Conservation (phyloP, 108 stramenopile species). For the Mediolabrus comicus region DNA sequence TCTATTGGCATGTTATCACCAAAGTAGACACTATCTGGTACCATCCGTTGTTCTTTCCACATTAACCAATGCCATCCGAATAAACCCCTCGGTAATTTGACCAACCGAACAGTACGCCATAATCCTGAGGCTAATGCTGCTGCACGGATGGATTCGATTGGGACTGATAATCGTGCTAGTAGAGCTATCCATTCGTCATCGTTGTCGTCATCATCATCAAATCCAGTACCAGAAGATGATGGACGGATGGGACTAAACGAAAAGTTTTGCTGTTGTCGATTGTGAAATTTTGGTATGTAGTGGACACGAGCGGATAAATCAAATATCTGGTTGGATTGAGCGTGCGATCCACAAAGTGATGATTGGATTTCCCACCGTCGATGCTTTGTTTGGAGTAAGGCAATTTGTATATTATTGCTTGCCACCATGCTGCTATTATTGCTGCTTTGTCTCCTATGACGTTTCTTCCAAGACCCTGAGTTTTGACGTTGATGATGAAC, state of each 20-base stretch:
- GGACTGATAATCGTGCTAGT: slow-evolving; percentile 23
- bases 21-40: background rate
- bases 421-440: background rate
- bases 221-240: background rate
- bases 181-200: slow-evolving; percentile 1
- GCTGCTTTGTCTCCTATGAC: background rate
- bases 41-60: slow-evolving; percentile 11
- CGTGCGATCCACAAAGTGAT: slow-evolving; percentile 30
- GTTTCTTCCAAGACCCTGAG: slow-evolving; percentile 15
- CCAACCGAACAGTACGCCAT: slow-evolving; percentile 41
- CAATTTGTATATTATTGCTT: slow-evolving; percentile 37
- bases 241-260: background rate
- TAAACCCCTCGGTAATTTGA: slow-evolving; percentile 30
- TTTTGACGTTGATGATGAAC: slow-evolving; percentile 5
- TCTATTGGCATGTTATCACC: slow-evolving; percentile 14
- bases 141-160: slow-evolving; percentile 34
- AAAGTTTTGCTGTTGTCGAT: background rate
- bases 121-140: slow-evolving; percentile 39
- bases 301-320: slow-evolving; percentile 29
- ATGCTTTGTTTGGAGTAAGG: slow-evolving; percentile 38
- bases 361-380: slow-evolving; percentile 46
- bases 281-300: slow-evolving; percentile 10
- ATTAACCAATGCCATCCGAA: slow-evolving; percentile 31
- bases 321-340: slow-evolving; percentile 40
- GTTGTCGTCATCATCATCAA: slow-evolving; percentile 1